These are phyloP conservation scores for Geranomyces michiganensis DNA, from an alignment of 192 early-diverging fungal species.

Conservation along the genomic window DNA sequence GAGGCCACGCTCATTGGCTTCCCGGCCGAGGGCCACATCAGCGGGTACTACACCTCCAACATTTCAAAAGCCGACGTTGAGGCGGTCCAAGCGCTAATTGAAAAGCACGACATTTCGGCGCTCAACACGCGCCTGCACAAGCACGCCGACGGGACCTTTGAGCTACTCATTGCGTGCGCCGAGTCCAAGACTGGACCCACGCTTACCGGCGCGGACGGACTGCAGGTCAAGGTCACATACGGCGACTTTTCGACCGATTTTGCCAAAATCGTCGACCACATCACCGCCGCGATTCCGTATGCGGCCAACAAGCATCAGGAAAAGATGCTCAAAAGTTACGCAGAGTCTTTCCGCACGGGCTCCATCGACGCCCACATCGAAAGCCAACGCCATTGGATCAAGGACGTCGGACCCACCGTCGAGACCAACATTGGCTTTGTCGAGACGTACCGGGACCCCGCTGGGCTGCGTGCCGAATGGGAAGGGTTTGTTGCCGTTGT, in stretches of 20 bases:
- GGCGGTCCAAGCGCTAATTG: slow-evolving; percentile 40
- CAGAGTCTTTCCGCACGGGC: slow-evolving; percentile 53
- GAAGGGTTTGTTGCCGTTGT: slow-evolving; percentile 65
- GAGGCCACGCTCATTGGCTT: slow-evolving; percentile 56
- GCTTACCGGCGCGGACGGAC: slow-evolving; percentile 41
- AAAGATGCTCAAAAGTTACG: slow-evolving; percentile 56
- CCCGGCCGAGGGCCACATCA: slow-evolving; percentile 61
- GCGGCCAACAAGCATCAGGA: slow-evolving; percentile 59
- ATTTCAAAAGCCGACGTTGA: slow-evolving; percentile 55
- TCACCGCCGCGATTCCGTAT: slow-evolving; percentile 47
- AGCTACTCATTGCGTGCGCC: slow-evolving; percentile 46
- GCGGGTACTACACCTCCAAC: slow-evolving; percentile 57
- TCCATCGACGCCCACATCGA: slow-evolving; percentile 65
- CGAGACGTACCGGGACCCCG: slow-evolving; percentile 66
- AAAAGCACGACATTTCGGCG: slow-evolving; percentile 42
- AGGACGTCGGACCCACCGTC: slow-evolving; percentile 59
- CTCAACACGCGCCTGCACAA: slow-evolving; percentile 56
- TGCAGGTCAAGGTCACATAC: slow-evolving; percentile 42
- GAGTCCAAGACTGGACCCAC: slow-evolving; percentile 20
- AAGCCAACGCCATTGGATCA: slow-evolving; percentile 58
- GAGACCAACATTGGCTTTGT: slow-evolving; percentile 68
- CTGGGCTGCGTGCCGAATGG: slow-evolving; percentile 66
- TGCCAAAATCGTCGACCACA: slow-evolving; percentile 42
- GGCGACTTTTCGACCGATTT: slow-evolving; percentile 55
- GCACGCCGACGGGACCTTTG: slow-evolving; percentile 26